Conservation (phyloP, 768 basidiomycete genomes). For the Boletus speciosus region DNA sequence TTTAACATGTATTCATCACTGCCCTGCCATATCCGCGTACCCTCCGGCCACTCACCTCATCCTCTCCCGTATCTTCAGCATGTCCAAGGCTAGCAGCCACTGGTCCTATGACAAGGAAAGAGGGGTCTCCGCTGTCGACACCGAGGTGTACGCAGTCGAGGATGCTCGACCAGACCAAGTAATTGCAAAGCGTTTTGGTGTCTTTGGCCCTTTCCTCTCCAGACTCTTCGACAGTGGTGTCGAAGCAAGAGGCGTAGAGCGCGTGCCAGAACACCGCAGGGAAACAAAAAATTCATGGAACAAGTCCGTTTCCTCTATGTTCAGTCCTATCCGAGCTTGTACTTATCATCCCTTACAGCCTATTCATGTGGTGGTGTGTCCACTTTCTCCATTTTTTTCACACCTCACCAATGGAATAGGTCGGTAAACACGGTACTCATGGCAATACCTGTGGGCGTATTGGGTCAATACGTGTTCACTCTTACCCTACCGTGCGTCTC, state of each 20-base stretch:
- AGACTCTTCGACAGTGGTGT: constrained; percentile 47
- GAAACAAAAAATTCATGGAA: constrained; percentile 39
- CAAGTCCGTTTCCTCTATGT: neutral
- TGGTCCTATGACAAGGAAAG: constrained; percentile 20
- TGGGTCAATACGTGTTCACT: constrained; percentile 46
- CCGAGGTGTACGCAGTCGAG: constrained; percentile 13
- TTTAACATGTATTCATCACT: too few relatives aligned
- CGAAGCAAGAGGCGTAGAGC: constrained; percentile 53
- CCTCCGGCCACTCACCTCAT: neutral
- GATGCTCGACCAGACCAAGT: constrained; percentile 10
- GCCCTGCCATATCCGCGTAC: too few relatives aligned
- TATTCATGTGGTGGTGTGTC: constrained; percentile 44
- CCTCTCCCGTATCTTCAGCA: neutral
- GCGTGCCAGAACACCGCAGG: constrained; percentile 48
- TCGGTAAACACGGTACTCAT: constrained; percentile 47
- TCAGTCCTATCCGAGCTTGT: neutral
- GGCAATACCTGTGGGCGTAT: constrained; percentile 48
- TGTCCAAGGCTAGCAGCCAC: neutral
- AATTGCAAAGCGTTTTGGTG: too few relatives aligned
- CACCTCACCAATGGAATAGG: constrained; percentile 21
- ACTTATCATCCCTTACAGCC: constrained; percentile 23
- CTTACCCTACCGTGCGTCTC: constrained; percentile 42
- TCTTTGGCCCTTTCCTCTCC: neutral
- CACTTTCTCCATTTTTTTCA: neutral
- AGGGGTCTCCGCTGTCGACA: neutral